Percentiles rank a stretch among this genome's conserved stretches.
phyloP scores from a whole-genome alignment of 2,329 filamentous ascomycete species.

The Stagonosporopsis chrysanthemi region DNA sequence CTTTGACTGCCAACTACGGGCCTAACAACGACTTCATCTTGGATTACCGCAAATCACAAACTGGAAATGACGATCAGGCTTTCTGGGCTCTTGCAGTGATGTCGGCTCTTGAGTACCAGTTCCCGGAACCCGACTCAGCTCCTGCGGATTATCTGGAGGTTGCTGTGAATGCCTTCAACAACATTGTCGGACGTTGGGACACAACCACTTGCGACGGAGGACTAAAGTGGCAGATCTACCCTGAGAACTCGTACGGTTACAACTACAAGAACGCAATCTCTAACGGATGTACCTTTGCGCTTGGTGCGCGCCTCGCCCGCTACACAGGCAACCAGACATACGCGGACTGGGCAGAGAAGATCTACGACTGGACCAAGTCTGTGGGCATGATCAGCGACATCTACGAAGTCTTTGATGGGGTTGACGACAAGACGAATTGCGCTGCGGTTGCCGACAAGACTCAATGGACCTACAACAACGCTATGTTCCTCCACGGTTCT shows the following conservation, averaged over 20 bases:
- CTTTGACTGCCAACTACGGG: constrained; percentile 54
- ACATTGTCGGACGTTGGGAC: constrained; percentile 75
- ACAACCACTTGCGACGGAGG: constrained; percentile 72
- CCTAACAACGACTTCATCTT: constrained; percentile 55
- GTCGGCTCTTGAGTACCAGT: constrained; percentile 72
- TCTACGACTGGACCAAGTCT: constrained; percentile 65
- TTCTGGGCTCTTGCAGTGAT: constrained; percentile 76
- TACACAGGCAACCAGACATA: constrained; percentile 68
- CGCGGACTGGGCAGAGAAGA: constrained; percentile 68
- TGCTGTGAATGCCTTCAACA: constrained; percentile 75
- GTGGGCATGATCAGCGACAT: constrained; percentile 60
- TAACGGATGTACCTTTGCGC: constrained; percentile 84
- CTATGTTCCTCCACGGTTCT: constrained; percentile 62
- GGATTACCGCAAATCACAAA: constrained; percentile 49
- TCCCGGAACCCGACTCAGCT: constrained; percentile 63
- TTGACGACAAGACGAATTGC: constrained; percentile 61
- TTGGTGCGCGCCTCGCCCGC: constrained; percentile 76
- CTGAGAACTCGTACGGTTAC: constrained; percentile 74
- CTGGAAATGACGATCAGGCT: constrained; percentile 74
- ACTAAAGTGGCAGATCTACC: constrained; percentile 82
- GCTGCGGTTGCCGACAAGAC: constrained; percentile 57
- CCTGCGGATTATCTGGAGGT: constrained; percentile 67
- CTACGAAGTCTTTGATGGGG: constrained; percentile 64
- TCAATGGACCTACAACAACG: constrained; percentile 66
- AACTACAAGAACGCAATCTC: constrained; percentile 84